Base-by-base conservation (phyloP, 176 grass and related monocot species). In the Aegilops bicornis region DNA sequence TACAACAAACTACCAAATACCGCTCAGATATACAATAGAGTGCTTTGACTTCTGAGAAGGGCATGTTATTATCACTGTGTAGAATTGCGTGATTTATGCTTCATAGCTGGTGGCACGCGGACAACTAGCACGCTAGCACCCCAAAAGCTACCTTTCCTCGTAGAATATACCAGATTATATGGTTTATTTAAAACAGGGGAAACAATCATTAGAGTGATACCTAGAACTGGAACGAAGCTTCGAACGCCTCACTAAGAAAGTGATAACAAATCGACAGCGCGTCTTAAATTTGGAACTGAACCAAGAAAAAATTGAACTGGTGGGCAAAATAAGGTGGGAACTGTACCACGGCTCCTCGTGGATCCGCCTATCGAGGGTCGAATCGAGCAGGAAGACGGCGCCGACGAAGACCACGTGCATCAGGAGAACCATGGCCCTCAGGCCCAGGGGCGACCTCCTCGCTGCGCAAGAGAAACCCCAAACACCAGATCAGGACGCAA, bases 351-450 rank as follows among this genome's bases (percentile, higher is more conserved):
- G 90, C 86, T 91, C 62, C 82, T 90, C 75, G 63, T 83, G 89
- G 47, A 87, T 88, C 83, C 75, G 89, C 86, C 88, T 86, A 32
- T 86, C 85, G 66, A 94, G 88, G 76, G 80, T 76, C 60, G 86
- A 72, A 85, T 98, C 90, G 43, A 96, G 86, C 64, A 91, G 33
- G 83, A 98, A 98, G 77, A 96, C 37, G 74, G 59, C 86, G 9
- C 96, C 90, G 29, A 98, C 92, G 83, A 94, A 94, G 10, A 94
- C 14, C 52, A 85, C 88, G 89, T 98, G 96, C 91, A 96, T 82
- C 78, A 96, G 47, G 15, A 98, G 88, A 84, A 98, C 82, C 78
- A 91, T 62, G n/a, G 83, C 45, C 81, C 90, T 92, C 86, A 94
- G 52, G 5, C 92, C 82, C 82, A 91, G 87, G 73, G 90, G 76